These are phyloP conservation scores for Daldinia concentrica DNA, from an alignment of 495 filamentous ascomycete genomes.

Conservation along the genomic window DNA sequence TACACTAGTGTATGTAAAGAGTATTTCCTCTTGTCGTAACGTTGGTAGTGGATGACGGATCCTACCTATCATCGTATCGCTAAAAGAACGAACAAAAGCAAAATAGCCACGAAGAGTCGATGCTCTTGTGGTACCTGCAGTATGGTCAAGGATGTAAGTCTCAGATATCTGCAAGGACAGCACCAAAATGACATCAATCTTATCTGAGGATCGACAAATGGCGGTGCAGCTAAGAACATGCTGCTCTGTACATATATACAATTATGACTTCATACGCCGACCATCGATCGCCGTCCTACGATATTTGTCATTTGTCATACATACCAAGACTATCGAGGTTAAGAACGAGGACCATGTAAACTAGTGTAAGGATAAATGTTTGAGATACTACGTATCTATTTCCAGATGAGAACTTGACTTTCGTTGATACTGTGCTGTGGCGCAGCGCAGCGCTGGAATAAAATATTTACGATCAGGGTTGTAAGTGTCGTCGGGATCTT, in stretches of 20 bases:
- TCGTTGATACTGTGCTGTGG: slow-evolving; percentile 20
- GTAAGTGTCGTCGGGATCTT: slow-evolving; percentile 23
- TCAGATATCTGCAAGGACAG: slow-evolving; percentile 9
- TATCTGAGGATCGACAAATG: slow-evolving; percentile 33
- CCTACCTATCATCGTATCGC: slow-evolving; percentile 17
- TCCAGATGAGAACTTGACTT: slow-evolving; percentile 6
- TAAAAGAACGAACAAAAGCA: slow-evolving; percentile 9
- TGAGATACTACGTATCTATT: slow-evolving; percentile 16
- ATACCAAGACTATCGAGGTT: slow-evolving; percentile 3
- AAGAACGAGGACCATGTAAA: slow-evolving; percentile 9
- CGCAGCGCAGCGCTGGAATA: slow-evolving; percentile 11
- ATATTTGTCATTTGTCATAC: no score
- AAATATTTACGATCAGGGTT: slow-evolving; percentile 11
- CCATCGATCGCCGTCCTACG: slow-evolving; percentile 1
- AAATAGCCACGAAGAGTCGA: slow-evolving; percentile 22
- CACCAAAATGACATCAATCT: slow-evolving; percentile 34
- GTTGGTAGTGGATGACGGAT: slow-evolving; percentile 30
- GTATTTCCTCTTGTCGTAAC: slow-evolving; percentile 24
- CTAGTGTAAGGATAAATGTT: not conserved
- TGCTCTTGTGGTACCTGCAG: slow-evolving; percentile 29
- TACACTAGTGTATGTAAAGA: no score
- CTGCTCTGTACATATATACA: not conserved
- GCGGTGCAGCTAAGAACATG: slow-evolving; percentile 14
- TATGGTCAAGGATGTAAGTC: slow-evolving; percentile 11
- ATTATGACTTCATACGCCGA: slow-evolving; percentile 35